Base-by-base conservation (phyloP, 2,329 filamentous ascomycete species). In the Teratosphaeria epicoccoides region DNA sequence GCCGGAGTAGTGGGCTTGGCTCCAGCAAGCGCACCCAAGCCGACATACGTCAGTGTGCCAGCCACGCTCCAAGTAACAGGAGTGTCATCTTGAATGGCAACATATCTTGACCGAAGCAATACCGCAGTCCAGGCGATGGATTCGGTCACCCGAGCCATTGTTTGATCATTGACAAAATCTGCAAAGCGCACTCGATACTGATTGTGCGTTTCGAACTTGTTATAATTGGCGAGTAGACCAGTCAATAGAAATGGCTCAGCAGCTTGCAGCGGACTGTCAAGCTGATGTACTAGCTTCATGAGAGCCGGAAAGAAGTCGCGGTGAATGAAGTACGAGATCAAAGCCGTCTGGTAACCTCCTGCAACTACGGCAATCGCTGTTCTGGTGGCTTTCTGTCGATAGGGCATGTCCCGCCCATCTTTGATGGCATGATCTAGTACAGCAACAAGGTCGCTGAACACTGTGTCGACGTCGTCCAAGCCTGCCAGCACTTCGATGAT, bases 171-270 rank as follows among this genome's bases (percentile, higher is more conserved):
- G 62, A 96, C 88, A 69, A 97, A 97, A 68, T 97, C 90, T 61
- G 91, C 89, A 14, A 98, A 78, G 24, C 91, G 86, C 56, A 94
- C 74, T 62, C 93, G 85, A 63, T 98, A 98, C 0, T 91, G 91
- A 61, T 98, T 98, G 66, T 95, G 90, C 52, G 94, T 91, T 69
- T 98, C 93, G 64, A 98, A 98, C 69, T 97, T 98, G 78, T 98
- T 97, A 77, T 97, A 97, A 71, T 97, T 98, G 58, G 88, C 87
- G 49, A 98, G 75, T 3, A 97, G 76, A 11, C 91, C 91, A 20
- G 96, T 76, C 9, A 97, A 78, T 12, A 85, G 81, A 59, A 96
- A 89, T 0, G 91, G 85, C 53, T 87, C 80, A 43, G 50, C 79
- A 52, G 80, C 81, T 62, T 78, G 76, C 17, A 76, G 72, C 28